These are phyloP conservation scores for Carex pumila DNA, from an alignment of 176 grass and related monocot species.

Conservation along the genomic window DNA sequence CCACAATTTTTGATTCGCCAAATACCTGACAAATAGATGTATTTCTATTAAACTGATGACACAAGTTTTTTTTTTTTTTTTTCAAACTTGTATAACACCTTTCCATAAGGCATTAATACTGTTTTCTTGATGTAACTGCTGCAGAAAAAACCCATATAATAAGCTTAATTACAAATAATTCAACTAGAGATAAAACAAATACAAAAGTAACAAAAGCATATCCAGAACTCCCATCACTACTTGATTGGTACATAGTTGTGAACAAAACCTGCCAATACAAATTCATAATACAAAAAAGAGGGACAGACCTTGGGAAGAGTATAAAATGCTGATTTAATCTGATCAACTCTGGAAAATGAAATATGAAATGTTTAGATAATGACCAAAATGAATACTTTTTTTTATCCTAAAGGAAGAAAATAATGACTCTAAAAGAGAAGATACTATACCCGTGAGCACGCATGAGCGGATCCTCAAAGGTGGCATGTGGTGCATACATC, in stretches of 20 bases:
- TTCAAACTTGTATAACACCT: not conserved
- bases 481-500: slow-evolving; percentile 40
- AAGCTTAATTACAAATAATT: not conserved
- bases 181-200: not conserved
- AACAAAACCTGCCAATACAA: not conserved
- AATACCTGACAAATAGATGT: slow-evolving; percentile 23
- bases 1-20: slow-evolving; percentile 49
- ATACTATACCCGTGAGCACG: slow-evolving; percentile 31
- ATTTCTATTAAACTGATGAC: not conserved
- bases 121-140: not conserved
- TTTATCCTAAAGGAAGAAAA: not conserved
- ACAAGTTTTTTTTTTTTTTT: not conserved
- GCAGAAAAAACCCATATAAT: not conserved
- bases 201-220: not conserved
- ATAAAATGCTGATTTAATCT: slow-evolving; percentile 53
- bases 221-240: not conserved
- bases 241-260: not conserved
- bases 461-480: slow-evolving; percentile 46
- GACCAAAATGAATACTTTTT: not conserved
- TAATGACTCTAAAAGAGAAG: not conserved
- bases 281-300: not conserved
- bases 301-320: slow-evolving; percentile 34
- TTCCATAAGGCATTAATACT: not conserved
- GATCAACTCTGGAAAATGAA: slow-evolving; percentile 37
- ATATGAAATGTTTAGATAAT: not conserved